Conservation (phyloP, 495 filamentous ascomycete genomes). For the Penicillium taxi region DNA sequence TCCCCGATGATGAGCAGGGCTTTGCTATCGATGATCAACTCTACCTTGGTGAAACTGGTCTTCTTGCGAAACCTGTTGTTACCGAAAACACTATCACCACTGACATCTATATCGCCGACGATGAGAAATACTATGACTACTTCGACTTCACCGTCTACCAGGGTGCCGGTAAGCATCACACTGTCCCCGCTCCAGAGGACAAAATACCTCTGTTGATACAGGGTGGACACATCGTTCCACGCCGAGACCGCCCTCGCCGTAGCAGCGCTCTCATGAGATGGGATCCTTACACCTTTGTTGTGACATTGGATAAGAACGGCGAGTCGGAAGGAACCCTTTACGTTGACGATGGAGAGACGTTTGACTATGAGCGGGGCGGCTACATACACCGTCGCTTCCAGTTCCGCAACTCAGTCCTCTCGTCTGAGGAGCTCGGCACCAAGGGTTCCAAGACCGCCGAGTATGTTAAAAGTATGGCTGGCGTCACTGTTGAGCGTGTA, state of each 20-base stretch:
- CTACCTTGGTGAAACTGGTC: slow-evolving; percentile 76
- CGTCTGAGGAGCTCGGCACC: slow-evolving; percentile 35
- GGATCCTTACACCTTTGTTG: slow-evolving; percentile 87
- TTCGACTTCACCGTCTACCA: slow-evolving; percentile 71
- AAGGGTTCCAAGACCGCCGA: slow-evolving; percentile 57
- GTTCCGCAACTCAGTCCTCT: slow-evolving; percentile 49
- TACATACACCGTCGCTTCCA: slow-evolving; percentile 78
- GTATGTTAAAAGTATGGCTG: slow-evolving; percentile 68
- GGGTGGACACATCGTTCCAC: slow-evolving; percentile 83
- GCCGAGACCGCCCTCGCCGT: slow-evolving; percentile 77
- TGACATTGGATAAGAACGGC: slow-evolving; percentile 62
- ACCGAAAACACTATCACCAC: slow-evolving; percentile 62
- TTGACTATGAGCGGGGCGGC: slow-evolving; percentile 74
- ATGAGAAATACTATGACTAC: slow-evolving; percentile 88
- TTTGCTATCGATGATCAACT: slow-evolving; percentile 89
- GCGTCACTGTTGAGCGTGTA: slow-evolving; percentile 72
- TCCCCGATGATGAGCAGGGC: slow-evolving; percentile 77
- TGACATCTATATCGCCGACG: slow-evolving; percentile 79
- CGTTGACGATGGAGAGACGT: slow-evolving; percentile 89
- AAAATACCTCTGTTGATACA: slow-evolving; percentile 84
- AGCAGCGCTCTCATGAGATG: slow-evolving; percentile 83
- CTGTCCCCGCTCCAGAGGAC: slow-evolving; percentile 68
- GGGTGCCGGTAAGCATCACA: slow-evolving; percentile 58
- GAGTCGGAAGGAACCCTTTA: slow-evolving; percentile 78
- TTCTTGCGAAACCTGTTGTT: slow-evolving; percentile 82